phyloP scores from a whole-genome alignment of 257 asterid species.

The Gentiana macrophylla region DNA sequence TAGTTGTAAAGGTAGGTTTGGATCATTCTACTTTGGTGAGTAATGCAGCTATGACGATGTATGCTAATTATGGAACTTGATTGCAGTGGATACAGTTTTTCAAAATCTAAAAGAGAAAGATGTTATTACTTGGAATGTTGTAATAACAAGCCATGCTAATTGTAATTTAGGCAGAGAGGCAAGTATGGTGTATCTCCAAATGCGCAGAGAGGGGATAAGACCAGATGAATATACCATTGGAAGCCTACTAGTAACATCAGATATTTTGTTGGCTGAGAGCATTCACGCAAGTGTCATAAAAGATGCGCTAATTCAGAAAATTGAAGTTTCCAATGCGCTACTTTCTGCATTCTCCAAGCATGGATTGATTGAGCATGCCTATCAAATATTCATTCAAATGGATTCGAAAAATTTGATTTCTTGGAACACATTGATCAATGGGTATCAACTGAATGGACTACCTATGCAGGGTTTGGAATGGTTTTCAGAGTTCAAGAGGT shows the following conservation, averaged over 20 bases:
- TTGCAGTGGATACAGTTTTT: conserved; percentile 40
- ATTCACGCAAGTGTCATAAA: conserved; percentile 48
- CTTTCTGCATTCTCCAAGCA: conserved; percentile 55
- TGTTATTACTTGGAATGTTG: conserved; percentile 65
- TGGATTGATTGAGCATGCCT: conserved; percentile 37
- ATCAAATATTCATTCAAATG: conserved; percentile 34
- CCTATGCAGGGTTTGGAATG: conserved; percentile 43
- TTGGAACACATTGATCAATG: conserved; percentile 79
- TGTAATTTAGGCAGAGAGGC: conserved; percentile 35
- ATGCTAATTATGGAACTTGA: conserved; percentile 39
- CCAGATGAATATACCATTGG: conserved; percentile 76
- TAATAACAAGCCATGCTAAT: conserved; percentile 54
- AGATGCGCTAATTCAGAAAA: conserved; percentile 43
- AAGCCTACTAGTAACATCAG: conserved; percentile 53
- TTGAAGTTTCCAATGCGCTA: conserved; percentile 66
- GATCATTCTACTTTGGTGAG: conserved; percentile 43
- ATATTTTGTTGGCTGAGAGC: conserved; percentile 37
- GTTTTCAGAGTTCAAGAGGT: conserved; percentile 27
- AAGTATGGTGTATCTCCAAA: conserved; percentile 26
- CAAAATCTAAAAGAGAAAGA: conserved; percentile 38
- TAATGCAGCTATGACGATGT: conserved; percentile 80
- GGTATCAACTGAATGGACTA: conserved; percentile 42
- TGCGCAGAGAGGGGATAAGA: conserved; percentile 48
- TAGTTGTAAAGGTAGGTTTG: conserved; percentile 41
- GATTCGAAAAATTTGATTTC: conserved; percentile 56